A percentile compares a stretch with the other conserved stretches of the same genome.
phyloP scores from a whole-genome alignment of 2,329 filamentous ascomycete species.

The Clarireedia hainanense region DNA sequence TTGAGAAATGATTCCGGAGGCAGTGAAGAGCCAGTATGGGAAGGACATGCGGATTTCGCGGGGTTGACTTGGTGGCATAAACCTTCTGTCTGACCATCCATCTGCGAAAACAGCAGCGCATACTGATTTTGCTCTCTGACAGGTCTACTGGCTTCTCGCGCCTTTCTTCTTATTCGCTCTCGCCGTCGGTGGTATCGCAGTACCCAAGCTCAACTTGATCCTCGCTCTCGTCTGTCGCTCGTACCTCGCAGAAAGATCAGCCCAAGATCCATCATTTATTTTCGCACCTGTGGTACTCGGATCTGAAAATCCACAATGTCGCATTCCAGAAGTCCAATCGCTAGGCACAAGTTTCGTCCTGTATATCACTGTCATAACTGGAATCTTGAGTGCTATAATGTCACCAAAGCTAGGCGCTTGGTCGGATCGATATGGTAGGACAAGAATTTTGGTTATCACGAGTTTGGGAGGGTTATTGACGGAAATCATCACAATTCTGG shows the following conservation, averaged over 20 bases:
- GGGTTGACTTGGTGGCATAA: conserved; percentile 53
- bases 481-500: conserved; percentile 71
- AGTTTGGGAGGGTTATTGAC: conserved; percentile 66
- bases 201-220: conserved; percentile 83
- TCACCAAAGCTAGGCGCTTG: conserved; percentile 77
- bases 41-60: conserved; percentile 48
- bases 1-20: conserved; percentile 2
- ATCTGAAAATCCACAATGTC: conserved; percentile 70
- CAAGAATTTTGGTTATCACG: conserved; percentile 62
- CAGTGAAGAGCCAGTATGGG: conserved; percentile 33
- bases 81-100: conserved; percentile 46
- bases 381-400: conserved; percentile 69
- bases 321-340: conserved; percentile 68
- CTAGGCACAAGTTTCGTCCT: conserved; percentile 72
- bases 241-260: conserved; percentile 65
- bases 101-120: neutral
- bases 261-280: conserved; percentile 49
- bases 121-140: neutral
- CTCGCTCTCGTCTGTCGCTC: conserved; percentile 74
- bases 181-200: conserved; percentile 77
- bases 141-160: conserved; percentile 77
- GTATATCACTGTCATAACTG: conserved; percentile 64
- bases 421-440: conserved; percentile 81
- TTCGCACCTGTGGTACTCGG: conserved; percentile 60
- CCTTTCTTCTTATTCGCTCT: conserved; percentile 77